These are phyloP conservation scores for Conticribra guillardii DNA, from an alignment of 108 stramenopile genomes.

Conservation along the genomic window DNA sequence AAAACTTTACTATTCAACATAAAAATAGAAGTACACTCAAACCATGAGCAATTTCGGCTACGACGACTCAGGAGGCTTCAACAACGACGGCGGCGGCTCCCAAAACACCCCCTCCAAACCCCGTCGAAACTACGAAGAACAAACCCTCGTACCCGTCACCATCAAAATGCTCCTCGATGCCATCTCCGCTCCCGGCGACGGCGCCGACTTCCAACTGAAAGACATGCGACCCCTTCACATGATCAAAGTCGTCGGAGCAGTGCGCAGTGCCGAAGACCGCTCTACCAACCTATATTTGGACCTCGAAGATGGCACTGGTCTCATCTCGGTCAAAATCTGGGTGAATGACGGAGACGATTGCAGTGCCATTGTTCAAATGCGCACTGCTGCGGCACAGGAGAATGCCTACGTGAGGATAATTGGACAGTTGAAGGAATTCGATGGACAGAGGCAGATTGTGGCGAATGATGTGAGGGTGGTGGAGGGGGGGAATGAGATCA, in stretches of 20 bases:
- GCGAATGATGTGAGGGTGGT: conserved; percentile 72
- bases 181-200: conserved; percentile 33
- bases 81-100: conserved; percentile 1
- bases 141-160: conserved; percentile 81
- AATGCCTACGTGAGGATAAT: conserved; percentile 78
- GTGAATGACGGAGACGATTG: conserved; percentile 65
- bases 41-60: background rate
- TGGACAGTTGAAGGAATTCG: conserved; percentile 78
- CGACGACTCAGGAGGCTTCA: conserved; percentile 31
- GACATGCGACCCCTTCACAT: conserved; percentile 78
- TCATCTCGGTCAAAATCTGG: conserved; percentile 81
- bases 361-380: conserved; percentile 52
- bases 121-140: conserved; percentile 76
- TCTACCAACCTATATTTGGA: conserved; percentile 68
- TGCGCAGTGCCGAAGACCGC: conserved; percentile 52
- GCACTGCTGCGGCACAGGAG: conserved; percentile 35
- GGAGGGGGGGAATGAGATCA: conserved; percentile 72
- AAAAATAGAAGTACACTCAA: too few species aligned
- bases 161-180: conserved; percentile 61
- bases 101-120: conserved; percentile 25
- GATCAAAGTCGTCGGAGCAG: conserved; percentile 76
- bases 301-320: conserved; percentile 89
- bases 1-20: too few species aligned
- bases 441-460: conserved; percentile 62
- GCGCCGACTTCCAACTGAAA: conserved; percentile 47